A percentile compares a stretch with the other conserved stretches of the same genome.
phyloP scores from a whole-genome alignment of 371 early-diverging fungal genomes.

The Rhizomucor pusillus region DNA sequence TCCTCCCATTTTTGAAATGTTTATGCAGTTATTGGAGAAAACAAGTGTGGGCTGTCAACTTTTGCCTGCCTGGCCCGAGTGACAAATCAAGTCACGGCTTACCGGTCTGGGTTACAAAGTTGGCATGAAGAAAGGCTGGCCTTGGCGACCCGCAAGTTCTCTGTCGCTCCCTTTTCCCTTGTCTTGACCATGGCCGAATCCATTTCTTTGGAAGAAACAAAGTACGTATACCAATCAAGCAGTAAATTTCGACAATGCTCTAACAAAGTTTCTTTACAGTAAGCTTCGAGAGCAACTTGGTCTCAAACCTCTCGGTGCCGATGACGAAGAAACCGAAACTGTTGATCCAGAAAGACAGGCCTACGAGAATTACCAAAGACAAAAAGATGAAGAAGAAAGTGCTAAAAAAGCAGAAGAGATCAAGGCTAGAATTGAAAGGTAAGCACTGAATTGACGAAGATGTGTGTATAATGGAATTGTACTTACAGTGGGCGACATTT shows the following conservation, averaged over 20 bases:
- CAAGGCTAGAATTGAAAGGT: conserved; percentile 56
- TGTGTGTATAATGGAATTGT: too few species aligned
- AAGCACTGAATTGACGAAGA: conserved; percentile 10
- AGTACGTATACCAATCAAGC: conserved; percentile 35
- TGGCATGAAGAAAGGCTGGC: too few species aligned
- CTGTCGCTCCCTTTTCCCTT: not conserved
- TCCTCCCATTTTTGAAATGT: conserved; percentile 36
- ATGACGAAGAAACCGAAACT: conserved; percentile 29
- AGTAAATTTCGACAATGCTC: not conserved
- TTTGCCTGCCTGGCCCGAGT: too few species aligned
- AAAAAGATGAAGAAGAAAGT: conserved; percentile 50
- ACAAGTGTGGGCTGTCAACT: too few species aligned
- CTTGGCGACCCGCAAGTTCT: too few species aligned
- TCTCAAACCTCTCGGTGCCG: conserved; percentile 61
- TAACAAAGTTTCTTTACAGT: conserved; percentile 22
- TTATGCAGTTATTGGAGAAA: too few species aligned
- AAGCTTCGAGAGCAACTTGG: conserved; percentile 70
- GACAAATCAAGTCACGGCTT: too few species aligned
- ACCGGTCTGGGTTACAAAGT: too few species aligned
- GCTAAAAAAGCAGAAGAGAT: conserved; percentile 47
- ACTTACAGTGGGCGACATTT: not conserved
- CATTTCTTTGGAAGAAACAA: conserved; percentile 63
- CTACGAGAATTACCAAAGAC: conserved; percentile 61
- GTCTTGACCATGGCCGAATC: conserved; percentile 31
- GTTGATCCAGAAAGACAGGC: conserved; percentile 55